phyloP scores from a whole-genome alignment of 2,329 filamentous ascomycete genomes.

The Colletotrichum tanaceti region DNA sequence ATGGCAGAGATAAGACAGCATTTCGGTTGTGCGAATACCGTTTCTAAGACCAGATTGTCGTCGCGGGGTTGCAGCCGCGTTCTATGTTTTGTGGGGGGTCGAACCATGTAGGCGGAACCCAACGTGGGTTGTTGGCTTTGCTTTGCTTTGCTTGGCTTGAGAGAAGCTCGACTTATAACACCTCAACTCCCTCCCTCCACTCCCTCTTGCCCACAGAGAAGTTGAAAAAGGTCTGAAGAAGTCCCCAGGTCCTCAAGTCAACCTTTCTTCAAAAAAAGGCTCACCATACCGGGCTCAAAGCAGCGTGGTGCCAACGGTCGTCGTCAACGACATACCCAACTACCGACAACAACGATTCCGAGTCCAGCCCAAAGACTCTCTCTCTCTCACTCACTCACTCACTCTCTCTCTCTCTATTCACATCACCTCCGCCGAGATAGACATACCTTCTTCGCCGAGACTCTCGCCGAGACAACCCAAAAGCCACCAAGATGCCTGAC shows the following conservation, averaged over 20 bases:
- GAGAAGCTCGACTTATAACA: conserved; percentile 14
- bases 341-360: too few relatives aligned
- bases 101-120: conserved; percentile 31
- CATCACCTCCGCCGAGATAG: not conserved
- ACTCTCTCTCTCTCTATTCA: too few relatives aligned
- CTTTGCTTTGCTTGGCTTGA: too few relatives aligned
- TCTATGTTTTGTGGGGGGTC: too few relatives aligned
- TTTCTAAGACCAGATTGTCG: conserved; percentile 38
- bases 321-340: not conserved
- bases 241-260: not conserved
- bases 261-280: not conserved
- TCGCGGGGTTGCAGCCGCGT: conserved; percentile 11
- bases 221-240: not conserved
- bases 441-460: conserved; percentile 4
- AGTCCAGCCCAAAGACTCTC: not conserved
- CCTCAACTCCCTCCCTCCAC: conserved; percentile 4
- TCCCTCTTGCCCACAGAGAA: too few relatives aligned
- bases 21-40: conserved; percentile 30
- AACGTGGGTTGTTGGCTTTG: too few relatives aligned
- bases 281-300: conserved; percentile 4
- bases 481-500: conserved; percentile 36
- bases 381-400: too few relatives aligned
- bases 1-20: conserved; percentile 19
- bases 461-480: not conserved
- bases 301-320: conserved; percentile 2